phyloP scores from a whole-genome alignment of 164 flowering plant genomes.

The Brasenia schreberi region DNA sequence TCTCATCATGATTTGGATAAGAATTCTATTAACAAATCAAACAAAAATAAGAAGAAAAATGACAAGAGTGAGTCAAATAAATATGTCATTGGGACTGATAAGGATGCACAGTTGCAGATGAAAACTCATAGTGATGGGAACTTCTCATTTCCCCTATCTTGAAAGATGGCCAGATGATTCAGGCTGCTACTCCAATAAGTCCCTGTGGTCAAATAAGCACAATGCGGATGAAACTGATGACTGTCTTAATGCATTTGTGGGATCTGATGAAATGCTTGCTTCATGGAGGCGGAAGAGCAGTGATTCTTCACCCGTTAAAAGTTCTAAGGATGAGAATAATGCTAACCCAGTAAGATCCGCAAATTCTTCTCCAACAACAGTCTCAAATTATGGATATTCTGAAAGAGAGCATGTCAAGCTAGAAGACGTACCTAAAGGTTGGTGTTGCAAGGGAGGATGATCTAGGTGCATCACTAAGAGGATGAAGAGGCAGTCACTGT shows the following conservation, averaged over 20 bases:
- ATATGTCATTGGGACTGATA: conserved; percentile 25
- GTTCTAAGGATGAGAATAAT: conserved; percentile 54
- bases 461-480: conserved; percentile 26
- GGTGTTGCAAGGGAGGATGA: conserved; percentile 53
- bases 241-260: conserved; percentile 9
- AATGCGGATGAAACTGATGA: too few species aligned
- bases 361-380: conserved; percentile 53
- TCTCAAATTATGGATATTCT: conserved; percentile 35
- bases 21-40: conserved; percentile 24
- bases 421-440: conserved; percentile 6
- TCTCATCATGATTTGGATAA: conserved; percentile 25
- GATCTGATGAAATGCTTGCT: conserved; percentile 49
- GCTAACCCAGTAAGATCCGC: conserved; percentile 29
- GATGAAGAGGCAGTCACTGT: not conserved
- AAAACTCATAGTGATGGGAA: conserved; percentile 38
- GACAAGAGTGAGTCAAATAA: conserved; percentile 22
- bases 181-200: conserved; percentile 35
- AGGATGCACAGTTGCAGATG: conserved; percentile 20
- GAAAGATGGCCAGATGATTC: conserved; percentile 31
- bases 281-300: conserved; percentile 65
- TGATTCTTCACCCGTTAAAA: conserved; percentile 55
- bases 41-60: conserved; percentile 25
- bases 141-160: conserved; percentile 72
- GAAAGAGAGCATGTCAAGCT: conserved; percentile 24
- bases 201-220: conserved; percentile 43